Evolutionary conservation across 805 yeast species (phyloP).

Genomic region (Candida broadrunensis): DNA sequence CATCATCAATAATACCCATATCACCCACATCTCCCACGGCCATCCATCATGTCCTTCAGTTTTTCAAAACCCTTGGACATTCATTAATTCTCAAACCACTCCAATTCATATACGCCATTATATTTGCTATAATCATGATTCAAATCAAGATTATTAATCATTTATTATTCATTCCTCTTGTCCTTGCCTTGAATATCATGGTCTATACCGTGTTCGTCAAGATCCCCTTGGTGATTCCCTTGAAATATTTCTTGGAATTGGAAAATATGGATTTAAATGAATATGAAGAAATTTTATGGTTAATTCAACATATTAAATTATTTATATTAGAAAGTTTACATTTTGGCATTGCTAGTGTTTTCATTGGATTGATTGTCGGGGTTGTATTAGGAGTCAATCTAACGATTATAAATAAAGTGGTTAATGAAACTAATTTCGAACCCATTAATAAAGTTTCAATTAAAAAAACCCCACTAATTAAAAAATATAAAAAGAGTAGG

Average conservation of each 20-base stretch:
- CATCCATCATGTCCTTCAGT: too few species aligned
- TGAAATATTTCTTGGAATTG: constrained; percentile 7
- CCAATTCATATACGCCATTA: neutral
- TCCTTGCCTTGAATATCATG: constrained; percentile 3
- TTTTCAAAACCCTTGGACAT: too few species aligned
- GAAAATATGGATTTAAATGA: constrained; percentile 2
- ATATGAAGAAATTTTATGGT: constrained; percentile 5
- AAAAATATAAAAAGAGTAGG: neutral
- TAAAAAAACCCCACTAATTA: neutral
- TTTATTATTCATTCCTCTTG: constrained; percentile 3
- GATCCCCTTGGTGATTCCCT: constrained; percentile 9
- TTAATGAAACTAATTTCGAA: neutral
- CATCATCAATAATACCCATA: neutral
- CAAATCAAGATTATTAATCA: neutral
- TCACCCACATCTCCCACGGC: neutral
- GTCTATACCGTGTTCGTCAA: constrained; percentile 9
- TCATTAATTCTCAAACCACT: too few species aligned
- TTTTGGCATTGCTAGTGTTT: constrained; percentile 8
- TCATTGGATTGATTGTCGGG: constrained; percentile 9
- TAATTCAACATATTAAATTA: constrained; percentile 6
- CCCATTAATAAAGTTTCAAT: neutral
- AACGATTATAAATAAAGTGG: constrained; percentile 4
- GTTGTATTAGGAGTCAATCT: constrained; percentile 6
- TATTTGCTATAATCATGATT: neutral
- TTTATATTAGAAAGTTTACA: constrained; percentile 7